Conservation (phyloP, 495 filamentous ascomycete genomes). For the Podospora appendiculata region DNA sequence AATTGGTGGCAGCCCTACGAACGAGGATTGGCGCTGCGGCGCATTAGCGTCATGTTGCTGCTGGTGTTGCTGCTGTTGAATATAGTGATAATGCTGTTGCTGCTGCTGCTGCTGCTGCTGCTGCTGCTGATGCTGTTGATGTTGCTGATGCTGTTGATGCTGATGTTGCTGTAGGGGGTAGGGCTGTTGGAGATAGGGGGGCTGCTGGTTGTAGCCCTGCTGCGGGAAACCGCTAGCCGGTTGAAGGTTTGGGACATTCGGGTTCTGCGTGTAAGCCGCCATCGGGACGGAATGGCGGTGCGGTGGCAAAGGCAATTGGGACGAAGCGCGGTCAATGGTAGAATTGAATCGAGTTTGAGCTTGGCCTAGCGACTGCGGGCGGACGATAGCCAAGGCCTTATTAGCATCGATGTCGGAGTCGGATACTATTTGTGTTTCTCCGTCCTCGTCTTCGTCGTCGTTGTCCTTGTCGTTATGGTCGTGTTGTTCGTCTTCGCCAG, state of each 20-base stretch:
- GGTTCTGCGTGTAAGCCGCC: slow-evolving; percentile 30
- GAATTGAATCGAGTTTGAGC: not conserved
- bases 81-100: slow-evolving; percentile 9
- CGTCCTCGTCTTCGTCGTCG: not conserved
- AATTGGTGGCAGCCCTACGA: slow-evolving; percentile 43
- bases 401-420: too few relatives aligned
- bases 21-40: slow-evolving; percentile 26
- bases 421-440: too few relatives aligned
- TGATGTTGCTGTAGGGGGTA: slow-evolving; percentile 5
- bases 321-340: not conserved
- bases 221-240: slow-evolving; percentile 18
- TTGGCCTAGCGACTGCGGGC: not conserved
- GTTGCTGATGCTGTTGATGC: slow-evolving; percentile 5
- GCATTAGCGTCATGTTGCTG: slow-evolving; percentile 10
- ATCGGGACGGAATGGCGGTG: slow-evolving; percentile 17
- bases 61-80: slow-evolving; percentile 10
- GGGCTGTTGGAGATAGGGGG: not conserved
- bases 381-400: not conserved
- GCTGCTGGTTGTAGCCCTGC: slow-evolving; percentile 7
- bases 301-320: slow-evolving; percentile 1
- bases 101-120: slow-evolving; percentile 10
- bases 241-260: slow-evolving; percentile 13
- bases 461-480: not conserved
- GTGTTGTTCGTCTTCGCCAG: not conserved
- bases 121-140: slow-evolving; percentile 4